Conservation (phyloP, 345 rosid genomes). For the Eucalyptus sp. region DNA sequence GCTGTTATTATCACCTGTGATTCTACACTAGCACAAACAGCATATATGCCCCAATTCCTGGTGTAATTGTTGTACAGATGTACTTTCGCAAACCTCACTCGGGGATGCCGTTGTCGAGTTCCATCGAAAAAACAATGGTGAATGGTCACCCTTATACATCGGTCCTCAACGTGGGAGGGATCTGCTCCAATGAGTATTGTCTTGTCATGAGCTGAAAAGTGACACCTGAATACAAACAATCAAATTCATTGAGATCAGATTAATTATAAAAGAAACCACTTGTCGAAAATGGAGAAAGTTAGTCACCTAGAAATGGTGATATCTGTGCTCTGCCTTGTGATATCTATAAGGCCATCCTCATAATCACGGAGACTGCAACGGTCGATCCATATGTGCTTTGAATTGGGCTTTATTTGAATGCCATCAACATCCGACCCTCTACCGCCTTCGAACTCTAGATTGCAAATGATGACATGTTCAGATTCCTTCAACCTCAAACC, state of each 20-base stretch:
- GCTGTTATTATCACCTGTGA: slow-evolving; percentile 45
- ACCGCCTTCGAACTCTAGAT: slow-evolving; percentile 84
- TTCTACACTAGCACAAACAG: slow-evolving; percentile 91
- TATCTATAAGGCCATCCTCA: slow-evolving; percentile 88
- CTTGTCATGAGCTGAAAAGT: slow-evolving; percentile 75
- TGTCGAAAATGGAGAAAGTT: neutral
- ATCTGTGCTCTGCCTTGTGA: slow-evolving; percentile 90
- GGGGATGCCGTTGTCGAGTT: slow-evolving; percentile 90
- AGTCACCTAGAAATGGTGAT: slow-evolving; percentile 76
- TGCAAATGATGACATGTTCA: slow-evolving; percentile 77
- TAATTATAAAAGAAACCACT: neutral
- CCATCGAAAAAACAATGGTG: slow-evolving; percentile 96
- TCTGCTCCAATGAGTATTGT: slow-evolving; percentile 88
- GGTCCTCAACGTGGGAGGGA: slow-evolving; percentile 56
- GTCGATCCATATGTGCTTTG: slow-evolving; percentile 85
- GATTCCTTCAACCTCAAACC: slow-evolving; percentile 87
- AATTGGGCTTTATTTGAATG: slow-evolving; percentile 91
- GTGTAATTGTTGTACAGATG: slow-evolving; percentile 88
- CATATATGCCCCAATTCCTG: slow-evolving; percentile 84
- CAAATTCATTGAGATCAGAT: neutral
- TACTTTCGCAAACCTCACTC: slow-evolving; percentile 76
- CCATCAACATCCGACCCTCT: slow-evolving; percentile 82
- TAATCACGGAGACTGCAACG: slow-evolving; percentile 84
- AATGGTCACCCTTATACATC: slow-evolving; percentile 81
- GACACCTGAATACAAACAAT: slow-evolving; percentile 43